Conservation (phyloP, 163 green algal genomes). For the Coccomyxa subellipsoidea region DNA sequence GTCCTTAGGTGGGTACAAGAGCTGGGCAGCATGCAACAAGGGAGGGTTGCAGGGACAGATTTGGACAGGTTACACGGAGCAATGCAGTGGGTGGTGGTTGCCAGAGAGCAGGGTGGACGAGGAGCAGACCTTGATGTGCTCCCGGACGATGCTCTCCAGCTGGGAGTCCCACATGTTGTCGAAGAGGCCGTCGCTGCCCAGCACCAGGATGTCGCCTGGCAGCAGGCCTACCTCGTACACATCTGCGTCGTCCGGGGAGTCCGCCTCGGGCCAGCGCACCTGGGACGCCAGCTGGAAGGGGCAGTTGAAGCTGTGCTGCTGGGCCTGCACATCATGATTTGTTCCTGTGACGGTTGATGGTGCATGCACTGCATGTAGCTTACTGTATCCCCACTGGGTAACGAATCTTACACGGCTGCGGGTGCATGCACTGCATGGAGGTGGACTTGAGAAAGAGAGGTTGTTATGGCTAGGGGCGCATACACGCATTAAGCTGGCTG, state of each 20-base stretch:
- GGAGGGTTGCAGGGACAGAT: too few relatives aligned
- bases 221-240: conserved; percentile 45
- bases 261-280: conserved; percentile 48
- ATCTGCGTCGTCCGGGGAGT: conserved; percentile 64
- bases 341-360: background rate
- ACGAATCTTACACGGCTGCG: too few relatives aligned
- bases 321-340: conserved; percentile 32
- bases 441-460: too few relatives aligned
- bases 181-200: conserved; percentile 78
- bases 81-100: too few relatives aligned
- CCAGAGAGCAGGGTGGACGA: background rate
- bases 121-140: background rate
- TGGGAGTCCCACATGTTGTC: conserved; percentile 80
- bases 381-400: too few relatives aligned
- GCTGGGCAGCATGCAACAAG: too few relatives aligned
- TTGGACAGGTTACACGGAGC: too few relatives aligned
- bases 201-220: conserved; percentile 55
- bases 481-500: too few relatives aligned
- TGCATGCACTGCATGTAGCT: too few relatives aligned
- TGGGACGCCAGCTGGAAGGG: conserved; percentile 72
- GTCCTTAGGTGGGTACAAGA: too few relatives aligned
- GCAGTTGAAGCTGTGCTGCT: conserved; percentile 86
- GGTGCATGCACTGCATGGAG: too few relatives aligned
- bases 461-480: too few relatives aligned
- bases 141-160: background rate